These are phyloP conservation scores for Ophiostoma tasmaniense DNA, from an alignment of 2,329 filamentous ascomycete genomes.

Conservation along the genomic window DNA sequence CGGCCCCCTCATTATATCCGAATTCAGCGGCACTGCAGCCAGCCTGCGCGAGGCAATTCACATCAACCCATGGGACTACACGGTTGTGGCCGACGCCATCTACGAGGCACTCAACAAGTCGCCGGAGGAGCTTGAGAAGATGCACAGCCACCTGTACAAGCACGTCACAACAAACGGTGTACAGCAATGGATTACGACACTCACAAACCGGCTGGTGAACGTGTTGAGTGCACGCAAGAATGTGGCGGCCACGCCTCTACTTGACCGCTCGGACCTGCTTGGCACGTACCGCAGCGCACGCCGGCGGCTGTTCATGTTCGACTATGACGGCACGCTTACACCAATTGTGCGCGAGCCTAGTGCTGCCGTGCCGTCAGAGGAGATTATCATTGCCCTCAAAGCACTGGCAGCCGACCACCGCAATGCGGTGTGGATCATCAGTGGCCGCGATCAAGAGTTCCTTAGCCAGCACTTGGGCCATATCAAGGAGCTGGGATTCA, in stretches of 20 bases:
- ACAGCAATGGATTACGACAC: conserved; percentile 74
- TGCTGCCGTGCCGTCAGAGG: conserved; percentile 78
- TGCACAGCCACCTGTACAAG: conserved; percentile 68
- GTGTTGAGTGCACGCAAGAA: conserved; percentile 72
- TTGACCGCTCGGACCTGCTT: conserved; percentile 67
- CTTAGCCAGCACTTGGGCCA: conserved; percentile 87
- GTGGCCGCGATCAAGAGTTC: conserved; percentile 86
- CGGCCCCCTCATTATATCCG: conserved; percentile 84
- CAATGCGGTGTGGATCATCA: conserved; percentile 98
- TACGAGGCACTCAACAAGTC: conserved; percentile 73
- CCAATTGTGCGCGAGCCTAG: conserved; percentile 89
- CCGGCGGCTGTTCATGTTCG: conserved; percentile 92
- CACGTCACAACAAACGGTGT: conserved; percentile 83
- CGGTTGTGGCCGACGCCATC: conserved; percentile 75
- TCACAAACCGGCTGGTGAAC: conserved; percentile 68
- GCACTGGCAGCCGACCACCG: conserved; percentile 67
- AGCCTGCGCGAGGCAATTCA: conserved; percentile 80
- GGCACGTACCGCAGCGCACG: conserved; percentile 64
- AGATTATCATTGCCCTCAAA: conserved; percentile 71
- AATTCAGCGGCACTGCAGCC: conserved; percentile 90
- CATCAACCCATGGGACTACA: conserved; percentile 93
- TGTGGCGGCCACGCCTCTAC: conserved; percentile 66
- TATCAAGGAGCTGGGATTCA: conserved; percentile 81
- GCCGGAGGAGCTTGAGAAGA: conserved; percentile 52
- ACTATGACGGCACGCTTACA: conserved; percentile 95